Evolutionary conservation across 305 asterid genomes (phyloP), one percentile per base, ranked within the genome.

Genomic region (Fraxinus sp.): DNA sequence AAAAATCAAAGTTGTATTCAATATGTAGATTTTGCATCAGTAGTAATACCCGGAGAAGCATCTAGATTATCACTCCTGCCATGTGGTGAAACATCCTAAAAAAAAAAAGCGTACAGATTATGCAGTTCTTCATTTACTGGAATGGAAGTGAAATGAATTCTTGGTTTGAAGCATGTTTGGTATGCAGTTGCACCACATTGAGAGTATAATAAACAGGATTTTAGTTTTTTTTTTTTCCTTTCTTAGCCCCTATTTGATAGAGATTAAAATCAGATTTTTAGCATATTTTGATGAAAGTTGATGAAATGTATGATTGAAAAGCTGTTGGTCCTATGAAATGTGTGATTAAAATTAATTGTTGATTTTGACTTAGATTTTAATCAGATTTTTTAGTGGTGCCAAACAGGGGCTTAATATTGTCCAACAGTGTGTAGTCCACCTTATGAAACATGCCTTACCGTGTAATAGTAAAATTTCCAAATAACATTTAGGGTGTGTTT

Each of bases 41-140:
- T 77, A 77, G 18, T 57, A 49, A 22, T 71, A 76, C 39, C 80
- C 14, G 88, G 66, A 57, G 59, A 52, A 81, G 35, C 88, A 79
- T 85, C 83, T 66, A 76, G 30, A 77, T 64, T 79, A 68, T 57
- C 24, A 72, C 79, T 81, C 74, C 33, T 73, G 76, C 55, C 81
- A 57, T 77, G 81, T 75, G 84, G 85, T 83, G 88, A 85, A 76
- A 59, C 79, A 24, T 87, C 91, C 97, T 93, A 76, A 52, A 74
- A 52, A 49, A 82, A 79, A 66, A 9, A 36, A 74, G 11, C 33
- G 24, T 66, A 26, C 35, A 26, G 36, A 49, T 49, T 49, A 49
- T 49, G 59, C 20, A 7, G 33, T 24, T 64, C 33, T 64, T 64
- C 73, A 64, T 64, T 64, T 64, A 64, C 24, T 24, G n/a, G 33